phyloP scores from a whole-genome alignment of 2,329 filamentous ascomycete species.

The Epichloe gansuensis region DNA sequence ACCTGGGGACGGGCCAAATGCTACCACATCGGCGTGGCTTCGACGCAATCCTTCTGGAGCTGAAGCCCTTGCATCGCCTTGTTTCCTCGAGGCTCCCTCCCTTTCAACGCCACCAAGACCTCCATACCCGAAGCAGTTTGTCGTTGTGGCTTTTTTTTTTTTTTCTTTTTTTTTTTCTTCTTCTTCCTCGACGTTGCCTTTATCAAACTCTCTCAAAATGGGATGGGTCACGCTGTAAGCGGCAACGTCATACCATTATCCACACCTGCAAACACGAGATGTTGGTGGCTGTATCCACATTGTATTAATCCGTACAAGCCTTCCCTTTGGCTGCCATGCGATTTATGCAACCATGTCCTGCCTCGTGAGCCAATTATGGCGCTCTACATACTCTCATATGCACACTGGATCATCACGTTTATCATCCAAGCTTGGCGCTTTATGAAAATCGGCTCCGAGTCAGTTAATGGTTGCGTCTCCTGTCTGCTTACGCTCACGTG shows the following conservation, averaged over 20 bases:
- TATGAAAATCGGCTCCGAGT: not conserved
- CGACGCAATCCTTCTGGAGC: not conserved
- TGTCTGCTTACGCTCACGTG: not conserved
- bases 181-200: not conserved
- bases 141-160: not conserved
- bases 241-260: slow-evolving; percentile 4
- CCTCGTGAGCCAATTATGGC: not conserved
- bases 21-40: not conserved
- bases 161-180: not conserved
- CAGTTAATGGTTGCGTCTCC: not conserved
- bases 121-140: too few relatives aligned
- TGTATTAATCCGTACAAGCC: not conserved
- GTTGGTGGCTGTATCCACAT: slow-evolving; percentile 3
- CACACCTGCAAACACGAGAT: slow-evolving; percentile 6
- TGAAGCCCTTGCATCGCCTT: not conserved
- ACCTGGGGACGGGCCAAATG: not conserved
- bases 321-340: slow-evolving; percentile 1
- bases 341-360: not conserved
- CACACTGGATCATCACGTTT: not conserved
- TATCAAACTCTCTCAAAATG: not conserved
- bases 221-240: slow-evolving; percentile 5
- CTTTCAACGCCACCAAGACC: not conserved
- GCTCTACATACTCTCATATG: not conserved
- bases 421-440: not conserved
- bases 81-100: not conserved